These are phyloP conservation scores for Coemansia sp. DNA, from an alignment of 192 early-diverging fungal genomes.

Conservation along the genomic window DNA sequence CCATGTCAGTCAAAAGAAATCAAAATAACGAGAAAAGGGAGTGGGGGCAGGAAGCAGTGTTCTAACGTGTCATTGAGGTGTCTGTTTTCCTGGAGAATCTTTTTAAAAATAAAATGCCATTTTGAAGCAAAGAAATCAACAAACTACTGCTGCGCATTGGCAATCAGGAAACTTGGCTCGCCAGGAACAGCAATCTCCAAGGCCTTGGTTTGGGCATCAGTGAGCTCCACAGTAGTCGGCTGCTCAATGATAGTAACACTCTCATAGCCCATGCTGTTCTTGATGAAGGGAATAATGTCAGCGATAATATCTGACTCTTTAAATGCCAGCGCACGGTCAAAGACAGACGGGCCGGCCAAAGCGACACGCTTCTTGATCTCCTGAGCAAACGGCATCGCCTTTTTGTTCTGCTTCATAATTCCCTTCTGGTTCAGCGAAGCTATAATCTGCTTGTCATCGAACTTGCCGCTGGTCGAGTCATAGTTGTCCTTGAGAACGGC, in stretches of 20 bases:
- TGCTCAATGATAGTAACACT: slow-evolving; percentile 52
- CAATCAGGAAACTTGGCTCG: slow-evolving; percentile 44
- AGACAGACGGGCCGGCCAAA: slow-evolving; percentile 61
- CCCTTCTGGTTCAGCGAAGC: slow-evolving; percentile 63
- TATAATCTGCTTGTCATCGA: slow-evolving; percentile 75
- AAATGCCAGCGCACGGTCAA: slow-evolving; percentile 80
- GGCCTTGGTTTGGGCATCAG: slow-evolving; percentile 26
- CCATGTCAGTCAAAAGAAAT: too few species aligned
- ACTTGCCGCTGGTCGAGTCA: slow-evolving; percentile 54
- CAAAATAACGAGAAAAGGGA: too few species aligned
- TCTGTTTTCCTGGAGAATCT: too few species aligned
- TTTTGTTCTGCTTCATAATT: slow-evolving; percentile 85
- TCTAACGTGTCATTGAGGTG: too few species aligned
- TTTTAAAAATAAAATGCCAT: too few species aligned
- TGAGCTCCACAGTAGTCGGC: slow-evolving; percentile 34
- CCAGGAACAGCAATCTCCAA: slow-evolving; percentile 42
- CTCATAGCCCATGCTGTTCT: slow-evolving; percentile 59
- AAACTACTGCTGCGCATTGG: slow-evolving; percentile 12
- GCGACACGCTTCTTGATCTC: slow-evolving; percentile 83
- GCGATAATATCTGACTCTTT: slow-evolving; percentile 73
- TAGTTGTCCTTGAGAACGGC: slow-evolving; percentile 59
- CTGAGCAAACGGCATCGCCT: slow-evolving; percentile 94
- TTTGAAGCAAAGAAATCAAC: not conserved
- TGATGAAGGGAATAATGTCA: slow-evolving; percentile 54
- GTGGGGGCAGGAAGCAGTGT: too few species aligned